Evolutionary conservation across 179 eudicot species (phyloP).

Genomic region (Spinacia oleracea): DNA sequence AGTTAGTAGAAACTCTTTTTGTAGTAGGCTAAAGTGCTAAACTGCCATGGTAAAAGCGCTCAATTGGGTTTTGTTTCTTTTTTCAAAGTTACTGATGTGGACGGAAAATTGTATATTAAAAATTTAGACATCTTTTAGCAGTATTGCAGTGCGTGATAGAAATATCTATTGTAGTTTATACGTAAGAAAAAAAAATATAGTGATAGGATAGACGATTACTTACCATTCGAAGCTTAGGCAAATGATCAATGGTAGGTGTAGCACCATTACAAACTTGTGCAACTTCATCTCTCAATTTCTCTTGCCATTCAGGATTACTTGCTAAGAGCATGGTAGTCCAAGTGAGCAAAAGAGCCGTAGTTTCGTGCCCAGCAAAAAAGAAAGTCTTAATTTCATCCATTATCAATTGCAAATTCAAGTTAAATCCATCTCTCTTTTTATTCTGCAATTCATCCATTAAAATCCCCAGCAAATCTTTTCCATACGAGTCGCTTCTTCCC

Average conservation of each 20-base stretch:
- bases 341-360: constrained; percentile 44
- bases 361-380: constrained; percentile 50
- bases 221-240: constrained; percentile 46
- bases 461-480: constrained; percentile 75
- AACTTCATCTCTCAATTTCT: constrained; percentile 35
- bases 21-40: no score
- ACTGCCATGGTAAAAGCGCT: no score
- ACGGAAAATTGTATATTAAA: no score
- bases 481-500: constrained; percentile 68
- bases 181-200: no score
- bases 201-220: no score
- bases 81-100: no score
- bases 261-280: constrained; percentile 33
- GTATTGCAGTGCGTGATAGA: no score
- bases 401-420: constrained; percentile 61
- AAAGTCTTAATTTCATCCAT: constrained; percentile 48
- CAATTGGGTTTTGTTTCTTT: no score
- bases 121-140: no score
- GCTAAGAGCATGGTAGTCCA: constrained; percentile 53
- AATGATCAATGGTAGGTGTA: constrained; percentile 31
- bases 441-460: constrained; percentile 62
- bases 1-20: no score
- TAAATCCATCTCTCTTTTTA: constrained; percentile 36
- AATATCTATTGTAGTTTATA: no score
- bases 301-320: constrained; percentile 46